phyloP scores from a whole-genome alignment of 1,284 basidiomycete species.

The Ganoderma leucocontextum region DNA sequence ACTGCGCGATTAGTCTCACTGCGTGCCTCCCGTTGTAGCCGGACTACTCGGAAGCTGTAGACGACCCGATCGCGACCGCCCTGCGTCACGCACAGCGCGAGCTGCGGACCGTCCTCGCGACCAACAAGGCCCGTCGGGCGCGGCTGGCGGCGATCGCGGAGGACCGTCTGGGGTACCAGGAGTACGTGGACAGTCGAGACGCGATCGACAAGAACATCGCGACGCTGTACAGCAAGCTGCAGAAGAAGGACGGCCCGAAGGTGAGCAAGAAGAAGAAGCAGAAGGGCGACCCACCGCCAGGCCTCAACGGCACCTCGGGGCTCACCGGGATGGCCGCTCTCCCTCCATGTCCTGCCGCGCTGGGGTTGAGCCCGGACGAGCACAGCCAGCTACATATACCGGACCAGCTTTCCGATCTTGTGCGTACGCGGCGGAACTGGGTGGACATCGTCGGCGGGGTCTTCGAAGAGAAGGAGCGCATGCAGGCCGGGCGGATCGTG shows the following conservation, averaged over 20 bases:
- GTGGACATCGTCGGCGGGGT: no score
- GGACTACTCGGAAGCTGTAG: conserved; percentile 80
- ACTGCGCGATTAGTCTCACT: no score
- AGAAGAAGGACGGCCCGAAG: conserved; percentile 78
- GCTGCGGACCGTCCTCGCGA: conserved; percentile 76
- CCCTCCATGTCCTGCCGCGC: no score
- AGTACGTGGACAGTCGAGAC: conserved; percentile 84
- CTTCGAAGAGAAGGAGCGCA: no score
- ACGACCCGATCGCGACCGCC: conserved; percentile 93
- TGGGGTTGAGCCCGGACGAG: no score
- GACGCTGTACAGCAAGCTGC: conserved; percentile 74
- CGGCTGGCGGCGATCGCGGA: conserved; percentile 83
- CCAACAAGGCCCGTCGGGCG: conserved; percentile 85
- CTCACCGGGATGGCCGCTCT: no score
- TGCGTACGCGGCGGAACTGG: no score
- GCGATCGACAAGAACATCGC: conserved; percentile 84
- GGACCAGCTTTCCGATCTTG: no score
- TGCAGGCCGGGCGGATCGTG: conserved; percentile 75
- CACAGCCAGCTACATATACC: no score
- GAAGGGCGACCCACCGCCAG: no score
- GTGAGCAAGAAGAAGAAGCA: conserved; percentile 73
- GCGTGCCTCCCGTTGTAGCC: conserved; percentile 58
- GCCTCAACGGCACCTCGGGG: no score
- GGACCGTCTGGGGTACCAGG: conserved; percentile 89
- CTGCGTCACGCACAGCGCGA: conserved; percentile 88